Evolutionary conservation across 257 asterid species (phyloP), one percentile per base, ranked within the genome.

Genomic region (Lycium barbarum): DNA sequence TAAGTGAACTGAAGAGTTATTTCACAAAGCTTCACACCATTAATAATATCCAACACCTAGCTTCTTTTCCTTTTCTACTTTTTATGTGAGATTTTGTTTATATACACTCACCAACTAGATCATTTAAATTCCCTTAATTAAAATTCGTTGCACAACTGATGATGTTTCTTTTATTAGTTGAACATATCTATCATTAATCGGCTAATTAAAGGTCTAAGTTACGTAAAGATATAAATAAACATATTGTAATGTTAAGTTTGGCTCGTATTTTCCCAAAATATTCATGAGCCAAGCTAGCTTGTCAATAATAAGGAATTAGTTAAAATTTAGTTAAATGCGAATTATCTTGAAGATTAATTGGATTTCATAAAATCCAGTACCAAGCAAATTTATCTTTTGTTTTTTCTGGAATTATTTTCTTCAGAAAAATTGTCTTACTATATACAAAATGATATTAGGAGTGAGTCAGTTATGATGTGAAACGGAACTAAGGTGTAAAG

Each of bases 391-490:
- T 54, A 53, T 53, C 12, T 2, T 53, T 53, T 11, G 3, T 51
- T 53, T 26, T 26, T 65, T 1, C 33, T 26, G 33, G 33, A 26
- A 26, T 26, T 10, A 2, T 36, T 36, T 3, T 36, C 7, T 7
- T 2, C 13, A 14, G 15, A 71, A 67, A 71, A 71, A 71, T 26
- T 7, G 33, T 8, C 33, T 40, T 40, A 70, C 7, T 17, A 40
- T 18, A 72, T 45, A 18, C 61, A 22, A 26, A 12, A 33, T 6
- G 8, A 11, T 63, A 9, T 9, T 12, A 33, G 45, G 5, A 26
- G n/a, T 5, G 33, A 12, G 72, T 65, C 72, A 76, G 82, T 76
- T 76, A 7, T 11, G 13, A 49, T 76, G 51, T 51, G 82, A 76
- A 76, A 76, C 82, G 82, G 82, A 76, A 76, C 47, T 76, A 22